phyloP scores from a whole-genome alignment of 176 grass and related monocot species.

The Cymbopogon citratus region DNA sequence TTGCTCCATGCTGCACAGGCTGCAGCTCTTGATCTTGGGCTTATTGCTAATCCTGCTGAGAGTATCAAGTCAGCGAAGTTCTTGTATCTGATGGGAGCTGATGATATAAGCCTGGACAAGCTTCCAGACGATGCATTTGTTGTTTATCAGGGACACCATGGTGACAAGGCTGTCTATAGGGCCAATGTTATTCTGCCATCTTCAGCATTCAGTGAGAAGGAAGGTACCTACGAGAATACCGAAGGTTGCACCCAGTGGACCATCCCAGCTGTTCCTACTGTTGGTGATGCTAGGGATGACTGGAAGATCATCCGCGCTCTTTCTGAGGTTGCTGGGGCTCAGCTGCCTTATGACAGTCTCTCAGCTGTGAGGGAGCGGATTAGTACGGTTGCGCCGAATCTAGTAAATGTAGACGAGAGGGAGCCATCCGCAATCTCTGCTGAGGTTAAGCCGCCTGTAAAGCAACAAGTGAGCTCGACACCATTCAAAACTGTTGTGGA shows the following conservation, averaged over 20 bases:
- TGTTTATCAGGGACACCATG: conserved; percentile 96
- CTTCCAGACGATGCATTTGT: conserved; percentile 93
- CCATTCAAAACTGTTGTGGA: conserved; percentile 62
- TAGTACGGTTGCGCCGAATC: conserved; percentile 67
- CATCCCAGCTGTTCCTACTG: conserved; percentile 83
- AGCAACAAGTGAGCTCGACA: conserved; percentile 48
- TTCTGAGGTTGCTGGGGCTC: conserved; percentile 64
- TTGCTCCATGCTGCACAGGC: conserved; percentile 92
- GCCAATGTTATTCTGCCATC: conserved; percentile 88
- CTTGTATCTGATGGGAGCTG: conserved; percentile 94
- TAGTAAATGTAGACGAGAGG: conserved; percentile 72
- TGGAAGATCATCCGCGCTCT: conserved; percentile 98
- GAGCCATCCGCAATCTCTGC: conserved; percentile 51
- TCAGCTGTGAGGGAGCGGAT: conserved; percentile 53
- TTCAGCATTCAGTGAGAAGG: conserved; percentile 96
- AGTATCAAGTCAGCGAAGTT: conserved; percentile 78
- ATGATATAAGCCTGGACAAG: conserved; percentile 76
- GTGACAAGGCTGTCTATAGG: conserved; percentile 83
- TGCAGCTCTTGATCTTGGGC: conserved; percentile 86
- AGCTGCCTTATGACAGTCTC: conserved; percentile 63
- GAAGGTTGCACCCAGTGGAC: conserved; percentile 95
- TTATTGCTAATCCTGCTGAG: conserved; percentile 56
- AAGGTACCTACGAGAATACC: conserved; percentile 93
- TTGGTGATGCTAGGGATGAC: conserved; percentile 96
- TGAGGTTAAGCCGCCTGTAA: conserved; percentile 61